Evolutionary conservation across 1,284 basidiomycete genomes (phyloP).

Genomic region (Sanghuangporus sanghuang): DNA sequence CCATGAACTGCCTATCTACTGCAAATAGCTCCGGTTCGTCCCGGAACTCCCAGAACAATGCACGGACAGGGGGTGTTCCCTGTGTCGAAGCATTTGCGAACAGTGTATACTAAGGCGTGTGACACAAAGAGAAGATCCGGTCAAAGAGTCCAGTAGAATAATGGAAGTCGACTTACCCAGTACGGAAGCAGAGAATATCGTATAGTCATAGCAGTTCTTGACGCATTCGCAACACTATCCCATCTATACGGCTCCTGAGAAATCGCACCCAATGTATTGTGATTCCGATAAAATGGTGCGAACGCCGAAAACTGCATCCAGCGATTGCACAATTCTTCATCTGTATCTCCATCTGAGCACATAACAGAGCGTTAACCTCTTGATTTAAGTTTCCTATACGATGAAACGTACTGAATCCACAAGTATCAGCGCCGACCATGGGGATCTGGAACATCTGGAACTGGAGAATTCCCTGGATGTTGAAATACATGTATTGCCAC

Average conservation of each 20-base stretch:
- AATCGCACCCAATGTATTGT: slow-evolving; percentile 56
- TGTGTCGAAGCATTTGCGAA: slow-evolving; percentile 60
- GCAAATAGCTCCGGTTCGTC: slow-evolving; percentile 59
- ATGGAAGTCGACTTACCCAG: slow-evolving; percentile 43
- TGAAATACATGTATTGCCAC: slow-evolving; percentile 58
- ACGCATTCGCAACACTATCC: slow-evolving; percentile 71
- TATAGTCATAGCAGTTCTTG: slow-evolving; percentile 60
- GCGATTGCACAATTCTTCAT: slow-evolving; percentile 77
- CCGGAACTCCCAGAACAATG: slow-evolving; percentile 75
- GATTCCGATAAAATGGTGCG: slow-evolving; percentile 69
- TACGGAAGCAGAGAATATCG: slow-evolving; percentile 70
- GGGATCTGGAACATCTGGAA: slow-evolving; percentile 76
- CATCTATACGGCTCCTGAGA: slow-evolving; percentile 72
- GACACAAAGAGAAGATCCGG: not conserved
- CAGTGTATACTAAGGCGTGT: slow-evolving; percentile 52
- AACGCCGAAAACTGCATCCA: slow-evolving; percentile 81
- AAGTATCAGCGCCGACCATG: slow-evolving; percentile 73
- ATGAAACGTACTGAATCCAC: slow-evolving; percentile 46
- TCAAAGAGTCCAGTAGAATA: not conserved
- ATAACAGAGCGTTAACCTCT: not conserved
- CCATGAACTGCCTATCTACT: slow-evolving; percentile 65
- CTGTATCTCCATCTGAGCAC: slow-evolving; percentile 54
- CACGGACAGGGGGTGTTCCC: slow-evolving; percentile 66
- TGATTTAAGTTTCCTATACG: not conserved
- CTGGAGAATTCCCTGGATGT: slow-evolving; percentile 64